These are phyloP conservation scores for Eucalyptus virginea DNA, from an alignment of 345 rosid genomes.

Conservation along the genomic window DNA sequence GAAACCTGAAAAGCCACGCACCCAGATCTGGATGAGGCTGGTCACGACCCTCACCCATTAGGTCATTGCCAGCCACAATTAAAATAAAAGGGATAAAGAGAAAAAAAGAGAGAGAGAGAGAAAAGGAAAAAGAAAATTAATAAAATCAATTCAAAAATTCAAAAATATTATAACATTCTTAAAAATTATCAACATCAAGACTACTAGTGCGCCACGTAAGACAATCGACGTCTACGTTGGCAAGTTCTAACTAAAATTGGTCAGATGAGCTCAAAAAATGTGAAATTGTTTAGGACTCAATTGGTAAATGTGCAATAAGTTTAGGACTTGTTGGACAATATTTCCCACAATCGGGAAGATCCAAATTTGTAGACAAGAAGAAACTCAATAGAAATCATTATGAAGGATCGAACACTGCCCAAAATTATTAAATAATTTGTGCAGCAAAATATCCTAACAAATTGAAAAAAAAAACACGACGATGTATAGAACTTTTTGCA, in stretches of 20 bases:
- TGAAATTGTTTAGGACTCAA: too few relatives aligned
- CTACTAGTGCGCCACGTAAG: fast-evolving
- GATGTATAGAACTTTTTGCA: neutral
- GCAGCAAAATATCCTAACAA: neutral
- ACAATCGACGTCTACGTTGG: fast-evolving
- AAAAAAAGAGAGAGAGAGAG: too few relatives aligned
- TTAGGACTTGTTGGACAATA: fast-evolving
- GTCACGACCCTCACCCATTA: too few relatives aligned
- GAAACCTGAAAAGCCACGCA: too few relatives aligned
- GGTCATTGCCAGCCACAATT: too few relatives aligned
- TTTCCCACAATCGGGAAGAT: fast-evolving
- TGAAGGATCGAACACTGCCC: neutral
- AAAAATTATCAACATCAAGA: too few relatives aligned
- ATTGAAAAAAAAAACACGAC: neutral
- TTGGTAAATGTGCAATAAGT: fast-evolving
- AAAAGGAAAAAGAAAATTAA: too few relatives aligned
- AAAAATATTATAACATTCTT: too few relatives aligned
- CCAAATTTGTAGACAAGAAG: fast-evolving
- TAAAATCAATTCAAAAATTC: too few relatives aligned
- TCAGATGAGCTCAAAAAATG: fast-evolving
- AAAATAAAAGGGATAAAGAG: too few relatives aligned
- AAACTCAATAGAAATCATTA: neutral
- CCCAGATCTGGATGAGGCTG: too few relatives aligned
- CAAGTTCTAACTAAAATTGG: fast-evolving
- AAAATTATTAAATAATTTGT: neutral